Conservation (phyloP, 805 yeast genomes). For the Wickerhamiella slavikovae region DNA sequence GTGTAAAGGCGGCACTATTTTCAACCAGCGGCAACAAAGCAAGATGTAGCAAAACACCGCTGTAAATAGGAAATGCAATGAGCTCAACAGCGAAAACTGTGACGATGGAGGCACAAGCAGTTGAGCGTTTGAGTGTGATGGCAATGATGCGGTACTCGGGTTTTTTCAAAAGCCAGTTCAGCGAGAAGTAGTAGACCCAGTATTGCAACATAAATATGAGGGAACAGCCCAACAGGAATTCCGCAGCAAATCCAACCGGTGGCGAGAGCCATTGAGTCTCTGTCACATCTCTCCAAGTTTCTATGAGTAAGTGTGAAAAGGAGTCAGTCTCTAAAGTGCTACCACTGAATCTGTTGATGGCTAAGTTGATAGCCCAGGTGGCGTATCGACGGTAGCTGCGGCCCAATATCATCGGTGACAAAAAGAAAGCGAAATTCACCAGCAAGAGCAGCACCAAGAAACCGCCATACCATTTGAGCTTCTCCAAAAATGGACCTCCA, state of each 20-base stretch:
- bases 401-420: constrained; percentile 1
- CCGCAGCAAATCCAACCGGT: background rate
- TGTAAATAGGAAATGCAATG: constrained; percentile 65
- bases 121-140: constrained; percentile 9
- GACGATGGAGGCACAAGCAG: constrained; percentile 50
- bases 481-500: constrained; percentile 1
- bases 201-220: background rate
- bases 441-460: background rate
- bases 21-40: constrained; percentile 39
- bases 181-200: background rate
- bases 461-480: background rate
- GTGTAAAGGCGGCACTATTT: constrained; percentile 2
- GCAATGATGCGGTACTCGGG: constrained; percentile 3
- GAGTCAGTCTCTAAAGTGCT: too few relatives aligned
- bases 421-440: constrained; percentile 1
- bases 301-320: background rate
- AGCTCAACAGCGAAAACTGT: constrained; percentile 58
- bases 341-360: too few relatives aligned
- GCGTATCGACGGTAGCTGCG: too few relatives aligned
- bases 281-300: background rate
- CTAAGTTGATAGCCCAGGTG: too few relatives aligned
- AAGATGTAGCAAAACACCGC: constrained; percentile 61
- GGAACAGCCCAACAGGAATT: background rate
- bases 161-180: background rate
- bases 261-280: background rate